Conservation (phyloP, 306 rosid species). For the Inga oerstediana region DNA sequence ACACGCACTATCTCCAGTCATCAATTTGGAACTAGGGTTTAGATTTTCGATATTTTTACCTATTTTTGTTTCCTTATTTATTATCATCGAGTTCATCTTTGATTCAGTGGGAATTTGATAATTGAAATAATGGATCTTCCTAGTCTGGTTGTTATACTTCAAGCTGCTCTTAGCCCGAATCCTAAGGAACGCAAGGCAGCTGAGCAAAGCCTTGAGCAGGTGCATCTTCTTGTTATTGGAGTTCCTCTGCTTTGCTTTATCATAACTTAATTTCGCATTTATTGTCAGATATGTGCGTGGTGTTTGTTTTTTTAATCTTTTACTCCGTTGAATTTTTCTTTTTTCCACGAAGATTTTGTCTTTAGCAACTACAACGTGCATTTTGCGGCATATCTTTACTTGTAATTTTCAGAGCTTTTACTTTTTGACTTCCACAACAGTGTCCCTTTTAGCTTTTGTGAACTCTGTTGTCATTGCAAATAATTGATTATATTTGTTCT, state of each 20-base stretch:
- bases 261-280: neutral
- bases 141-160: constrained; percentile 53
- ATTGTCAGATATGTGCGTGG: neutral
- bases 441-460: neutral
- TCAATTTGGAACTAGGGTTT: constrained; percentile 30
- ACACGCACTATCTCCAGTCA: neutral
- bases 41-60: constrained; percentile 11
- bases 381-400: neutral
- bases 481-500: neutral
- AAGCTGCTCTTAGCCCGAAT: constrained; percentile 6
- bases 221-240: neutral
- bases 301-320: neutral
- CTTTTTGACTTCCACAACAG: neutral
- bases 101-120: neutral
- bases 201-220: constrained; percentile 5
- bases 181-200: constrained; percentile 1
- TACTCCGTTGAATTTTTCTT: neutral
- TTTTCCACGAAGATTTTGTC: neutral
- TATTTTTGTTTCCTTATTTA: neutral
- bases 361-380: neutral
- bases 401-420: neutral
- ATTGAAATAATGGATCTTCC: constrained; percentile 62
- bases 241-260: neutral
- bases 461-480: neutral
- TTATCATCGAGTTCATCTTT: neutral